A percentile compares a stretch with the other conserved stretches of the same genome.
These are phyloP conservation scores for Drechslerella coelobrocha DNA, from an alignment of 2,329 filamentous ascomycete species.

Conservation along the genomic window DNA sequence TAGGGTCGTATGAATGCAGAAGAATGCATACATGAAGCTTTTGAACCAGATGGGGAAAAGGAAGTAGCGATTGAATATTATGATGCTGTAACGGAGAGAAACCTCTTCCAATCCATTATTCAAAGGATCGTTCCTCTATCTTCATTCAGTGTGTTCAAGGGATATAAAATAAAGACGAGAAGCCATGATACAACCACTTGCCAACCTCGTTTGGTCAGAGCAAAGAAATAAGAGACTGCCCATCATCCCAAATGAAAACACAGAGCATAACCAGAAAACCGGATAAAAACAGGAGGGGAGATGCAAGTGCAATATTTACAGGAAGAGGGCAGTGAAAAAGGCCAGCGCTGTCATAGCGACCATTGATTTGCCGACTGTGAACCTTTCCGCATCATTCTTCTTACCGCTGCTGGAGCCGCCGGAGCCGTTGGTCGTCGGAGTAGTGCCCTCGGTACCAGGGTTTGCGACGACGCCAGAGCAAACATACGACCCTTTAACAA, in stretches of 20 bases:
- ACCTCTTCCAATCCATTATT: conserved; percentile 27
- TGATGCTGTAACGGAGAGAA: conserved; percentile 12
- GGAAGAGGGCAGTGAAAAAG: conserved; percentile 57
- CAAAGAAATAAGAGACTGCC: conserved; percentile 18
- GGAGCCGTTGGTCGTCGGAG: conserved; percentile 52
- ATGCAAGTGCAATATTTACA: conserved; percentile 45
- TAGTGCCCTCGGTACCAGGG: conserved; percentile 46
- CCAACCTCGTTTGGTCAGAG: conserved; percentile 32
- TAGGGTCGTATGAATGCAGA: conserved; percentile 8
- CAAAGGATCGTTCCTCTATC: conserved; percentile 36
- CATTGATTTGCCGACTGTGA: conserved; percentile 49
- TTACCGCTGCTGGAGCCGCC: conserved; percentile 55
- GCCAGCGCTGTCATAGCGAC: conserved; percentile 58
- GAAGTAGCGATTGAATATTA: conserved; percentile 3
- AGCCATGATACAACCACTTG: conserved; percentile 36
- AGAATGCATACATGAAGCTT: conserved; percentile 35
- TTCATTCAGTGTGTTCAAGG: conserved; percentile 38
- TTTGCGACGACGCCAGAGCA: conserved; percentile 41
- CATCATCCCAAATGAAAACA: conserved; percentile 52
- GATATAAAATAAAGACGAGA: conserved; percentile 28
- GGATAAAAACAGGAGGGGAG: conserved; percentile 41
- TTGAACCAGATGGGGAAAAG: conserved; percentile 18
- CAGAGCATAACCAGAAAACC: conserved; percentile 49
- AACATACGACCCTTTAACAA: conserved; percentile 53
- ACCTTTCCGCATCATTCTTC: conserved; percentile 58